phyloP scores from a whole-genome alignment of 2,329 filamentous ascomycete species.

The Anisogramma anomala region DNA sequence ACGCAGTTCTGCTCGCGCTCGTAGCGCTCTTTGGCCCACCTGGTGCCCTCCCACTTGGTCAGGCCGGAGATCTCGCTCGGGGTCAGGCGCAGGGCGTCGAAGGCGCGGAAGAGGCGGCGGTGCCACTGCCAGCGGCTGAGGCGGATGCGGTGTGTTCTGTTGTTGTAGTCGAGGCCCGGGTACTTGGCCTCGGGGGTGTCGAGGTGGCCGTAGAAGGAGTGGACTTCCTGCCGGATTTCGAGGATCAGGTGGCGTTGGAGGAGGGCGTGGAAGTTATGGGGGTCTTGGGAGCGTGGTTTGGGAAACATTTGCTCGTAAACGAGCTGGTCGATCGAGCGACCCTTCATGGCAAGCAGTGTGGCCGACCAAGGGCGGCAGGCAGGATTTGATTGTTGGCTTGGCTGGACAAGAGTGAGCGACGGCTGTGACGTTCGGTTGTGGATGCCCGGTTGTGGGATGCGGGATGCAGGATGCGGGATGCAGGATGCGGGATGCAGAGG shows the following conservation, averaged over 20 bases:
- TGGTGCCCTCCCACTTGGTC: conserved; percentile 74
- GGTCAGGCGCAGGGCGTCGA: conserved; percentile 59
- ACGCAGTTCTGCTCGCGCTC: conserved; percentile 61
- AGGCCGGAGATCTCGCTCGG: conserved; percentile 56
- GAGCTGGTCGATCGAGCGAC: conserved; percentile 56
- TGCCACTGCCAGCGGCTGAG: conserved; percentile 69
- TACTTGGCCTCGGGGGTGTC: conserved; percentile 73
- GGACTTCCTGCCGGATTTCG: conserved; percentile 69
- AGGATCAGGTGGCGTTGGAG: conserved; percentile 60
- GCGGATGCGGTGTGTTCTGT: conserved; percentile 63
- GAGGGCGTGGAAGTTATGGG: conserved; percentile 58
- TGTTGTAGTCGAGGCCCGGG: conserved; percentile 67
- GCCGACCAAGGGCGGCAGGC: too few relatives aligned
- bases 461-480: too few relatives aligned
- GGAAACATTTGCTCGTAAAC: conserved; percentile 67
- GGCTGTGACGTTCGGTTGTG: too few relatives aligned
- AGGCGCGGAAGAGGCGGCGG: conserved; percentile 62
- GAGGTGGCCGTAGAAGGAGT: conserved; percentile 67
- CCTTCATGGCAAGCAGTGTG: conserved; percentile 53
- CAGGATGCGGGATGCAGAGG: too few relatives aligned
- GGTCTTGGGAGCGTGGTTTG: conserved; percentile 54
- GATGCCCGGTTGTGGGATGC: too few relatives aligned
- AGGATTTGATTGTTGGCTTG: background rate
- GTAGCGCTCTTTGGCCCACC: conserved; percentile 71
- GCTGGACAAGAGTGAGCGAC: background rate